These are phyloP conservation scores for Cucurbita pepo DNA, from an alignment of 306 rosid species.

Conservation along the genomic window DNA sequence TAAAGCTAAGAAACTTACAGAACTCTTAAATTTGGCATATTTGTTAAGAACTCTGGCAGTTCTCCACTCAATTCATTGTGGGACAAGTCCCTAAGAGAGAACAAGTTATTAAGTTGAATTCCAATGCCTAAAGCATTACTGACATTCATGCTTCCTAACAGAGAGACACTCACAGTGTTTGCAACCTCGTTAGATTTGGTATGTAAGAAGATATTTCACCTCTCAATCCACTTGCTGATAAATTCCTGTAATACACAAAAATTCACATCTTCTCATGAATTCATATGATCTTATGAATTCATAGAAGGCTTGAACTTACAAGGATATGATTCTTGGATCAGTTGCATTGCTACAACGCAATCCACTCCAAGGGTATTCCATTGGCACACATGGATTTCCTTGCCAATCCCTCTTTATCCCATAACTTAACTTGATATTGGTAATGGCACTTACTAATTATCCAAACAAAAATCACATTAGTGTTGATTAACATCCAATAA, in stretches of 20 bases:
- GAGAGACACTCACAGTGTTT: conserved; percentile 27
- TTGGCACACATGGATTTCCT: conserved; percentile 3
- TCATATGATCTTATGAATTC: not conserved
- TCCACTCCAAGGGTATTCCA: not conserved
- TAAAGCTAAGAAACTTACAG: conserved; percentile 13
- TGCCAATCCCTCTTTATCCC: conserved; percentile 7
- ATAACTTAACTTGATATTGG: conserved; percentile 23
- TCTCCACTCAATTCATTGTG: conserved; percentile 17
- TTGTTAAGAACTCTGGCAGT: conserved; percentile 15
- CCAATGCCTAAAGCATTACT: no score
- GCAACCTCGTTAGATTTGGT: conserved; percentile 21
- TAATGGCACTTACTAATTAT: conserved; percentile 30
- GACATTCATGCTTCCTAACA: not conserved
- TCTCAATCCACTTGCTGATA: conserved; percentile 28
- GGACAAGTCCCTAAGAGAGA: not conserved
- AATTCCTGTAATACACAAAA: conserved; percentile 16
- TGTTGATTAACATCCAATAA: not conserved
- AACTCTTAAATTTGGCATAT: not conserved
- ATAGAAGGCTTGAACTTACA: conserved; percentile 15
- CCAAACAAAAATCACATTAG: not conserved
- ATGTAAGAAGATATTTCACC: conserved; percentile 24
- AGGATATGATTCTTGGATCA: conserved; percentile 23
- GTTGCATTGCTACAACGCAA: not conserved
- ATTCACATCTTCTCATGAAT: not conserved
- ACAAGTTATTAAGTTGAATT: no score